Base-by-base conservation (phyloP, 169 alveolate genomes). In the Besnoitia besnoiti region DNA sequence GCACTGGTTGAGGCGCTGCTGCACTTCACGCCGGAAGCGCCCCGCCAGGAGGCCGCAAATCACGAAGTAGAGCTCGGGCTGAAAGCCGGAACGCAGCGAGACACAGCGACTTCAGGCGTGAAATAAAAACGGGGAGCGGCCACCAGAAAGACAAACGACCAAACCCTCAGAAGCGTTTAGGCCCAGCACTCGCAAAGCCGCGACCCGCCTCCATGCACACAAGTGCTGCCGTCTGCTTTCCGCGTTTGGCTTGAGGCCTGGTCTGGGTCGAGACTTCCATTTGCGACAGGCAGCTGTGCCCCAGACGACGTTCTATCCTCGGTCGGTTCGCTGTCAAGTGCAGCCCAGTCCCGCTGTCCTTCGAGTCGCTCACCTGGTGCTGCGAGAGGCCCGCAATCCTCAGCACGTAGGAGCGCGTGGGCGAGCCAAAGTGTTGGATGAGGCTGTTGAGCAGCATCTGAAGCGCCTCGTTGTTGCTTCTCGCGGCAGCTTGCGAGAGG, bases 41-140 rank as follows among this genome's bases (percentile, higher is more conserved):
- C 90, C 90, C 33, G 59, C 90, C 77, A 85, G 33, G 27, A 85
- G 79, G 47, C 76, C 55, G 61, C 90, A 85, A 33, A 85, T 27
- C 7, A 85, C 90, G 51, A 50, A 85, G 77, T 50, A 85, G 51
- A 47, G 77, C 61, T 85, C 90, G 1, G 90, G 90, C 90, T 85
- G 88, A 30, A 46, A 8, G 39, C 33, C 67, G 42, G 46, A 40
- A 80, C 59, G 10, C 62, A 2, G 19, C 88, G 39, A 44, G 62
- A 46, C 7, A 37, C 85, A 21, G 46, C 62, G 62, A 50, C 8
- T 14, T 67, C 14, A 67, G 80, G 14, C 30, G 8, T n/a, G n/a
- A n/a, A n/a, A n/a, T n/a, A n/a, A n/a, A n/a, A n/a, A n/a, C n/a
- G n/a, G n/a, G n/a, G n/a, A n/a, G n/a, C n/a, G n/a, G n/a, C n/a